Evolutionary conservation across 331 rosid species (phyloP), one percentile per base, ranked within the genome.

Genomic region (Rhamnella rubrinervis): DNA sequence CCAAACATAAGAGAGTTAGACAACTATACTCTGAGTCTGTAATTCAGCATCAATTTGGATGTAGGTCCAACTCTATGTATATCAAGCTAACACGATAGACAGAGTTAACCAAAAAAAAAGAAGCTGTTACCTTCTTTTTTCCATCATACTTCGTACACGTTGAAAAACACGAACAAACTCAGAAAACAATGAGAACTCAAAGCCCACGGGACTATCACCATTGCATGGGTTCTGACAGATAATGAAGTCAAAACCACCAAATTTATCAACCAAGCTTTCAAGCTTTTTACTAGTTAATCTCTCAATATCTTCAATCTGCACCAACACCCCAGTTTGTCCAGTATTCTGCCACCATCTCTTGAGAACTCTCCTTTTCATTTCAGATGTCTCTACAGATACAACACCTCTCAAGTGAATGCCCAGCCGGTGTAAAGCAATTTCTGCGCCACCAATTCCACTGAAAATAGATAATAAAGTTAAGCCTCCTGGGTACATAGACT

Each of bases 391-490:
- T 17, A 91, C 90, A 4, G 96, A 85, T 12, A 93, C 85, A 20
- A 91, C 85, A 40, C 78, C 88, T 66, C 89, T 87, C 83, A 95
- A 66, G 61, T 26, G 88, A 59, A 95, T 84, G 31, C 78, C 96
- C 20, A 95, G 96, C 67, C 88, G 86, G 67, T 87, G 91, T 17
- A 91, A 63, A 21, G 96, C 84, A 63, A 95, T 47, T 73, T 89
- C 99, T 16, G 92, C 91, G 46, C 99, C 97, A 51, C 99, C 97
- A 35, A 95, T 80, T 44, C 92, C 97, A 67, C 93, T 89, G 60
- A 85, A 91, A 51, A 95, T 71, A 10, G 99, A 91, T 44, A 91
- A 65, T 60, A 89, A 23, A 5, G 87, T 84, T 79, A 95, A 60
- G 44, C 99, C 97, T 75, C 7, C 70, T 4, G 96, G 96, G 73